phyloP scores from a whole-genome alignment of 2,329 filamentous ascomycete genomes.

The Xylaria sp. region DNA sequence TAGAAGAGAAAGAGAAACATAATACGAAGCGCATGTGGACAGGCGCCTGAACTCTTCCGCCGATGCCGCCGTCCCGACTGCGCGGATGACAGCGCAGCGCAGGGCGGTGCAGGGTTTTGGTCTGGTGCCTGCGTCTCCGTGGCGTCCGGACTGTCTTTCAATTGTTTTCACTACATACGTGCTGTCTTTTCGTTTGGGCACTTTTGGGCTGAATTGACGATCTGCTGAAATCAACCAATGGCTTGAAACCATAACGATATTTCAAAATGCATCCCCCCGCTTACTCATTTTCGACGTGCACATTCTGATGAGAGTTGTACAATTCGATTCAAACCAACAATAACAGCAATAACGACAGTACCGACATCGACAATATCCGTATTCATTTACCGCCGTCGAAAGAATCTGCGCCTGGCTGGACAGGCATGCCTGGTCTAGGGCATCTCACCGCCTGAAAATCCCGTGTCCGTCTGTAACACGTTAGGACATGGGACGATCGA shows the following conservation, averaged over 20 bases:
- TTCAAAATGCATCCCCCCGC: background rate
- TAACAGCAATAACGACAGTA: too few relatives aligned
- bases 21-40: background rate
- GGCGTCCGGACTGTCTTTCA: background rate
- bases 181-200: background rate
- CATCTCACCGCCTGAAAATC: slow-evolving; percentile 22
- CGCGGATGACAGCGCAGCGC: slow-evolving; percentile 35
- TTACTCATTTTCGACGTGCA: background rate
- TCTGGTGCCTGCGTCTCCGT: background rate
- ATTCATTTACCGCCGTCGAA: background rate
- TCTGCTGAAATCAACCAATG: background rate
- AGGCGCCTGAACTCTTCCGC: background rate
- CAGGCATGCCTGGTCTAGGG: slow-evolving; percentile 21
- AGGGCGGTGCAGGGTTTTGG: background rate
- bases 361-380: too few relatives aligned
- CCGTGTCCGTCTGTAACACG: slow-evolving; percentile 2
- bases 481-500: slow-evolving; percentile 6
- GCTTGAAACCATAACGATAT: background rate
- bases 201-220: too few relatives aligned
- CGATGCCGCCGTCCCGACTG: slow-evolving; percentile 27
- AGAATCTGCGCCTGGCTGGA: background rate
- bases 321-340: too few relatives aligned
- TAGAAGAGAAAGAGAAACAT: background rate
- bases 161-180: background rate
- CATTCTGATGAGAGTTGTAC: background rate